Conservation (phyloP, 2,329 filamentous ascomycete genomes). For the Hortaea werneckii region DNA sequence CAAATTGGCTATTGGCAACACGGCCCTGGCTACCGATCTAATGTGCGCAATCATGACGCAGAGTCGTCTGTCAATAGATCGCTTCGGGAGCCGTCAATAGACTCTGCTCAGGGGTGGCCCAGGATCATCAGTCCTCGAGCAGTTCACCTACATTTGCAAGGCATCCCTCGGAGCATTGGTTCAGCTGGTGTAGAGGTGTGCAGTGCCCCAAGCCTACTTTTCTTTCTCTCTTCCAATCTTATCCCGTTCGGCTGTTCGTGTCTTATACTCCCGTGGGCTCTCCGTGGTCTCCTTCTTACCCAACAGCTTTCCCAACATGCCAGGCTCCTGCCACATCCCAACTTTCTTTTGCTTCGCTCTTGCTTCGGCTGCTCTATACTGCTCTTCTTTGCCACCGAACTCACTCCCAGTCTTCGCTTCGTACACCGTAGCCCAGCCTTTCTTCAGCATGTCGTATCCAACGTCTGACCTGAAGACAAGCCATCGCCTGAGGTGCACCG, state of each 20-base stretch:
- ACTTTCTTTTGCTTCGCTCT: constrained; percentile 30
- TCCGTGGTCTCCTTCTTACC: constrained; percentile 51
- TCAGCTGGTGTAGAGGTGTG: no score
- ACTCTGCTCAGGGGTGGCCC: no score
- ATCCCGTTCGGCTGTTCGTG: constrained; percentile 22
- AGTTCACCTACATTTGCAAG: no score
- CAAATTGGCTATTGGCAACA: no score
- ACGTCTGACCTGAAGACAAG: constrained; percentile 63
- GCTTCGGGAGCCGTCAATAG: no score
- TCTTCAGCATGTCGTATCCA: constrained; percentile 78
- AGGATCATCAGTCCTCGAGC: no score
- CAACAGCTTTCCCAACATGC: constrained; percentile 29
- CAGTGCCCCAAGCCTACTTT: background rate
- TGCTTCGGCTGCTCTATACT: constrained; percentile 55
- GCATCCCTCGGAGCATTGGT: no score
- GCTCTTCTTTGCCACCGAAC: constrained; percentile 58
- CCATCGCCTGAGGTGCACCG: constrained; percentile 47
- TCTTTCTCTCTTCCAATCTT: constrained; percentile 1
- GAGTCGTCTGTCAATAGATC: no score
- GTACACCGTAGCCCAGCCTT: constrained; percentile 80
- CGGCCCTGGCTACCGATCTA: no score
- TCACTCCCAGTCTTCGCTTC: constrained; percentile 85
- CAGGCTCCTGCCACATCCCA: constrained; percentile 54
- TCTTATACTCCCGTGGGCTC: constrained; percentile 84
- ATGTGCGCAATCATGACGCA: no score